Conservation (phyloP, 2,329 filamentous ascomycete species). For the Microascus cirrosus region DNA sequence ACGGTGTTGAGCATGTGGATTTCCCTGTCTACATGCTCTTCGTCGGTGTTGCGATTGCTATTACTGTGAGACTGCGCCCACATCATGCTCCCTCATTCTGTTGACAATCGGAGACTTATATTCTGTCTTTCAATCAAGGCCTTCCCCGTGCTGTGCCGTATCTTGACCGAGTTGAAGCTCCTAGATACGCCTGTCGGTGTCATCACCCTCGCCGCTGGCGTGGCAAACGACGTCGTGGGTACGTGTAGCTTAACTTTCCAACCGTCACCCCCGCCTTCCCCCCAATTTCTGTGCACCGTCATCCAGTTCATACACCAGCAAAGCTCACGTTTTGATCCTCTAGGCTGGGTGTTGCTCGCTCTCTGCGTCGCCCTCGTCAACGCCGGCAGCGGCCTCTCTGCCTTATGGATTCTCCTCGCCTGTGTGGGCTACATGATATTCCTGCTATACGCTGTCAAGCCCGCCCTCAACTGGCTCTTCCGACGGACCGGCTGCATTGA, state of each 20-base stretch:
- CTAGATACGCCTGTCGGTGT: slow-evolving; percentile 75
- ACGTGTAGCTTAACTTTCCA: slow-evolving; percentile 5
- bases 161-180: slow-evolving; percentile 81
- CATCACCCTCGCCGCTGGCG: slow-evolving; percentile 80
- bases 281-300: no score
- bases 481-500: slow-evolving; percentile 66
- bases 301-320: no score
- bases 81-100: not conserved
- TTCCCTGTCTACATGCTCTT: slow-evolving; percentile 56
- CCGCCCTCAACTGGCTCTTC: slow-evolving; percentile 64
- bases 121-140: slow-evolving; percentile 22
- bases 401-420: slow-evolving; percentile 73
- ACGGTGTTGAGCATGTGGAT: slow-evolving; percentile 25
- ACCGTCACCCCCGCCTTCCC: not conserved
- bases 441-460: slow-evolving; percentile 61
- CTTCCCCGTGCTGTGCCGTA: slow-evolving; percentile 86
- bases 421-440: slow-evolving; percentile 67
- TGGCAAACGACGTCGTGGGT: slow-evolving; percentile 69
- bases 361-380: slow-evolving; percentile 92
- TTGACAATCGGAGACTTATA: not conserved
- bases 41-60: slow-evolving; percentile 85
- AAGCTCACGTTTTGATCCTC: not conserved
- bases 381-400: slow-evolving; percentile 68
- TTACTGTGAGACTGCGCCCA: slow-evolving; percentile 41
- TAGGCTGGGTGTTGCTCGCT: slow-evolving; percentile 74